These are phyloP conservation scores for Albugo candida DNA, from an alignment of 352 stramenopile species.

Conservation along the genomic window DNA sequence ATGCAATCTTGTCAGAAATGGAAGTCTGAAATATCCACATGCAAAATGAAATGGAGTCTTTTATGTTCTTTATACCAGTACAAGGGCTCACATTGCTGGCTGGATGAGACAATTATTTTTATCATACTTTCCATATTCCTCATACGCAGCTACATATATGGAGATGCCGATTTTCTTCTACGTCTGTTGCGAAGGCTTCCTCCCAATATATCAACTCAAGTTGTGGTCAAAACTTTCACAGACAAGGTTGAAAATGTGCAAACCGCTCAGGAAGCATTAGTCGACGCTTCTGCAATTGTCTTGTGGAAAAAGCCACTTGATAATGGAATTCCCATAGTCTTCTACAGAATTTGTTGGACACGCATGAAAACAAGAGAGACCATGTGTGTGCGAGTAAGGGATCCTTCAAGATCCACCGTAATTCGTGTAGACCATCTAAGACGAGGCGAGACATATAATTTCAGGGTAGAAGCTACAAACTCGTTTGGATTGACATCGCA, in stretches of 20 bases:
- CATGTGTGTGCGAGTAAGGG: conserved; percentile 56
- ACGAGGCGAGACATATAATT: conserved; percentile 71
- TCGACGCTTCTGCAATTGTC: conserved; percentile 31
- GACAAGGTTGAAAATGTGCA: conserved; percentile 16
- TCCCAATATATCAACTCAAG: conserved; percentile 61
- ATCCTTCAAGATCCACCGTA: conserved; percentile 38
- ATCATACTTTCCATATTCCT: conserved; percentile 54
- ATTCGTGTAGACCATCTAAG: conserved; percentile 36
- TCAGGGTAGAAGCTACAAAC: conserved; percentile 68
- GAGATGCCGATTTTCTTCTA: conserved; percentile 55
- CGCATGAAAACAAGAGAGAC: conserved; percentile 52
- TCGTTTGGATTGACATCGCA: conserved; percentile 48
- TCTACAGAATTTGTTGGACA: conserved; percentile 66
- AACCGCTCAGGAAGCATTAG: conserved; percentile 9
- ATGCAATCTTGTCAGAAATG: neutral
- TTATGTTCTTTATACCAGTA: conserved; percentile 4
- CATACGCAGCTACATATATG: conserved; percentile 67
- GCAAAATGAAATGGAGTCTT: conserved; percentile 1
- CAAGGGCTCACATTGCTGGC: conserved; percentile 29
- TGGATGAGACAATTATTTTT: conserved; percentile 64
- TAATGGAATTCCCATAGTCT: conserved; percentile 65
- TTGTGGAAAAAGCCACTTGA: conserved; percentile 64
- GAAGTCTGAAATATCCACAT: conserved; percentile 1
- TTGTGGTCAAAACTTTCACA: conserved; percentile 40
- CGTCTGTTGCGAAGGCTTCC: conserved; percentile 41